A percentile compares a stretch with the other conserved stretches of the same genome.
Evolutionary conservation across 768 basidiomycete genomes (phyloP).

Genomic region (Crepidotus variabilis): DNA sequence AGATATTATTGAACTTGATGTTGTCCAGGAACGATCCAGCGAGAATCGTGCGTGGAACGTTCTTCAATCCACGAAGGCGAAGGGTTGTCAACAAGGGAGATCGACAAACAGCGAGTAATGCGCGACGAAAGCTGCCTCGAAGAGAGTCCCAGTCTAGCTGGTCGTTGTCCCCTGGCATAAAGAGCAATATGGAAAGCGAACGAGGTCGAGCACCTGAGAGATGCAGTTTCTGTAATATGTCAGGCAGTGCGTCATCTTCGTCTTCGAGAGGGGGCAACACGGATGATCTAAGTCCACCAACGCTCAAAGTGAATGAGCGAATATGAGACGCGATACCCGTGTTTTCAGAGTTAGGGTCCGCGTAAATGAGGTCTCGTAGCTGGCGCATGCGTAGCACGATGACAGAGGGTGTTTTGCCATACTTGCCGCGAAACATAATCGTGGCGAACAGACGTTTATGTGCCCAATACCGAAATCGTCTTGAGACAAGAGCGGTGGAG

Average conservation of each 20-base stretch:
- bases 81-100: constrained; percentile 13
- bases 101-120: constrained; percentile 10
- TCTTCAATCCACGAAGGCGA: constrained; percentile 12
- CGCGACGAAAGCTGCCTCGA: constrained; percentile 8
- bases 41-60: constrained; percentile 11
- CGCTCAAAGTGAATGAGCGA: constrained; percentile 8
- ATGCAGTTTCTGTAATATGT: constrained; percentile 11
- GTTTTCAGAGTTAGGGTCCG: constrained; percentile 10
- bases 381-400: constrained; percentile 1
- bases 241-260: constrained; percentile 13
- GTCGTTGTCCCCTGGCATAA: constrained; percentile 9
- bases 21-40: constrained; percentile 9
- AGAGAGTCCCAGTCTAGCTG: constrained; percentile 13
- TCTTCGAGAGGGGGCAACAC: constrained; percentile 13
- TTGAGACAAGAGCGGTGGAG: constrained; percentile 13
- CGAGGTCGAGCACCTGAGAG: constrained; percentile 11
- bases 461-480: constrained; percentile 14
- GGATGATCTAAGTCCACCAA: constrained; percentile 8
- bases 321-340: constrained; percentile 16
- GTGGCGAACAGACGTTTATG: constrained; percentile 13
- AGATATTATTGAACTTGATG: constrained; percentile 12
- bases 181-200: constrained; percentile 13
- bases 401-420: not conserved
- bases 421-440: constrained; percentile 8
- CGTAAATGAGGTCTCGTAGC: constrained; percentile 10